These are phyloP conservation scores for Ceratocystiopsis minuta DNA, from an alignment of 2,329 filamentous ascomycete species.

Conservation along the genomic window DNA sequence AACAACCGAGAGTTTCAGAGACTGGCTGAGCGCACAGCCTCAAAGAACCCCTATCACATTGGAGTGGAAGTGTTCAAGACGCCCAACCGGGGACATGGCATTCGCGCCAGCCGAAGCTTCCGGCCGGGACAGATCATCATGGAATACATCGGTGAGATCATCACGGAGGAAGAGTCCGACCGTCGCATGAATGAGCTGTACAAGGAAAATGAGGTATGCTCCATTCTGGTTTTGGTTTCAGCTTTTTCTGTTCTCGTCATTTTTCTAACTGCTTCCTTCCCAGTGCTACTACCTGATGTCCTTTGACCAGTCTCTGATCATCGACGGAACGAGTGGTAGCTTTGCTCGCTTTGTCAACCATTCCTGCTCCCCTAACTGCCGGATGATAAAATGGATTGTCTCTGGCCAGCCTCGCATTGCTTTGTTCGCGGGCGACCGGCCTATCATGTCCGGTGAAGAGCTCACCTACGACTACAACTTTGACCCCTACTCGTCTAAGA, in stretches of 20 bases:
- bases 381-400: slow-evolving; percentile 97
- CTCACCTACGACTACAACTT: slow-evolving; percentile 84
- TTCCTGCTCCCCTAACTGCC: slow-evolving; percentile 88
- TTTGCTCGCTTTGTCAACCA: slow-evolving; percentile 98
- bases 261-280: background rate
- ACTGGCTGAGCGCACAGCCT: slow-evolving; percentile 46
- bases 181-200: slow-evolving; percentile 85
- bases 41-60: slow-evolving; percentile 63
- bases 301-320: slow-evolving; percentile 96
- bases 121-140: slow-evolving; percentile 87
- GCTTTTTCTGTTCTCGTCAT: background rate
- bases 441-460: slow-evolving; percentile 89
- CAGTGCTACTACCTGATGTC: slow-evolving; percentile 98
- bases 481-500: slow-evolving; percentile 50
- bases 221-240: too few species aligned
- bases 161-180: slow-evolving; percentile 86
- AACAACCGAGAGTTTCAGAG: slow-evolving; percentile 77
- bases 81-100: slow-evolving; percentile 69
- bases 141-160: slow-evolving; percentile 95
- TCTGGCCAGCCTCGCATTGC: slow-evolving; percentile 89
- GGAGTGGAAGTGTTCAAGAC: slow-evolving; percentile 95
- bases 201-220: slow-evolving; percentile 71
- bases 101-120: slow-evolving; percentile 79
- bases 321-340: slow-evolving; percentile 87
- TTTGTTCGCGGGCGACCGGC: slow-evolving; percentile 75